Base-by-base conservation (phyloP, 2,329 filamentous ascomycete species). In the Chaetomium globosum region DNA sequence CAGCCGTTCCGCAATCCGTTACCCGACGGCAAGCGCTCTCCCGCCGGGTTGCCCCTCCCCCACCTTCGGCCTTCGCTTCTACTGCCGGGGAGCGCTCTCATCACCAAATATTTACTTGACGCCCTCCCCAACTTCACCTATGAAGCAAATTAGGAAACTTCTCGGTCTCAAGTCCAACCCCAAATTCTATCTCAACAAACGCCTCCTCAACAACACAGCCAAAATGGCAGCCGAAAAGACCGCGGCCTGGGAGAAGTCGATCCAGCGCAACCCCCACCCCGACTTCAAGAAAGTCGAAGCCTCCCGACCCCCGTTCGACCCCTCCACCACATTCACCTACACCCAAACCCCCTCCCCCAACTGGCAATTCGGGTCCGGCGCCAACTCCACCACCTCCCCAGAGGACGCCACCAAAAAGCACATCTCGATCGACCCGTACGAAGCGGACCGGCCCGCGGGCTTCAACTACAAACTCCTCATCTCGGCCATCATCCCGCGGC, bases 401-500 rank as follows among this genome's bases (percentile, higher is more conserved):
- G 21, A 65, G 68, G 71, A 51, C 69, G 19, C 12, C 23, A 51
- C 49, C 62, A 85, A 86, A 65, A 75, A 73, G 1, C 91, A 97
- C 78, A 77, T 94, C 69, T 80, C 88, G 73, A 96, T 97, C 72
- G 89, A 97, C 76, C 93, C 93, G 0, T 87, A 93, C 75, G 89
- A 83, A 63, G 80, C 87, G 31, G 90, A 88, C 36, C 85, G 93
- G 0, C 83, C 87, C 0, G 78, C 86, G 0, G 79, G 81, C 1
- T 87, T 85, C 79, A 97, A 97, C 83, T 97, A 98, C 85, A 97
- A 96, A 79, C 85, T 97, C 16, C 82, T 97, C 67, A 96, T 97
- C 77, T 91, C 87, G 21, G 87, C 87, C 68, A 86, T 97, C 70
- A 84, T 93, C 19, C 94, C 94, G 0, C 86, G 94, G 13, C 94